Evolutionary conservation across 169 alveolate species (phyloP).

Genomic region (Cryptosporidium felis): DNA sequence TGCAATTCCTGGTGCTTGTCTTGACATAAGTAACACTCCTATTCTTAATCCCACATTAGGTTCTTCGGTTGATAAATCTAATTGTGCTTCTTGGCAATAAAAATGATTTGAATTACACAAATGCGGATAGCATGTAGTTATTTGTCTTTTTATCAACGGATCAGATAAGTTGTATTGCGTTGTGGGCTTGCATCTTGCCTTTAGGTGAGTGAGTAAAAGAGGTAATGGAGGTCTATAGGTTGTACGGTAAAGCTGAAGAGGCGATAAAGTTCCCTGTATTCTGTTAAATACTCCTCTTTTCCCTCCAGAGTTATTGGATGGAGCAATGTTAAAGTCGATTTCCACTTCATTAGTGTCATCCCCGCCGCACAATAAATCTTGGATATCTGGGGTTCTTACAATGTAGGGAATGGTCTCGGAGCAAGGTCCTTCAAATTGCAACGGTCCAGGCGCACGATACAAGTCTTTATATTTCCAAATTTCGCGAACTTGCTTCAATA

Average conservation of each 20-base stretch:
- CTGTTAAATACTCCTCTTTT: conserved; percentile 68
- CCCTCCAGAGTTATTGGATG: not conserved
- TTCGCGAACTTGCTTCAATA: conserved; percentile 89
- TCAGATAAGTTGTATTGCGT: conserved; percentile 81
- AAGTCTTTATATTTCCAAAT: conserved; percentile 92
- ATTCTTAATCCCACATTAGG: conserved; percentile 75
- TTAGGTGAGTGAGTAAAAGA: conserved; percentile 32
- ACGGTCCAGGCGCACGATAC: conserved; percentile 96
- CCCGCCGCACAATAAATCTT: conserved; percentile 53
- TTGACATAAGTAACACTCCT: conserved; percentile 93
- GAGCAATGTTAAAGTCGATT: not conserved
- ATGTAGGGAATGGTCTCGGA: conserved; percentile 76
- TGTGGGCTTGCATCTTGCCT: conserved; percentile 73
- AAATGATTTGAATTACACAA: conserved; percentile 74
- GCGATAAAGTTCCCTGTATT: conserved; percentile 59
- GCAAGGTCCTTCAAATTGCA: conserved; percentile 89
- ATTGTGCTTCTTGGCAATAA: conserved; percentile 70
- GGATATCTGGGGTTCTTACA: conserved; percentile 40
- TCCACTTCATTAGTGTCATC: not conserved
- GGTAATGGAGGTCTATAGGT: conserved; percentile 69
- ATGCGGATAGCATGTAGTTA: conserved; percentile 86
- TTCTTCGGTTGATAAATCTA: conserved; percentile 52
- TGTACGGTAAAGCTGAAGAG: conserved; percentile 68
- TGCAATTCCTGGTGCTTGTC: conserved; percentile 97
- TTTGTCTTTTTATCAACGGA: conserved; percentile 87